Evolutionary conservation across 192 early-diverging fungal genomes (phyloP).

Genomic region (Coemansia sp.): DNA sequence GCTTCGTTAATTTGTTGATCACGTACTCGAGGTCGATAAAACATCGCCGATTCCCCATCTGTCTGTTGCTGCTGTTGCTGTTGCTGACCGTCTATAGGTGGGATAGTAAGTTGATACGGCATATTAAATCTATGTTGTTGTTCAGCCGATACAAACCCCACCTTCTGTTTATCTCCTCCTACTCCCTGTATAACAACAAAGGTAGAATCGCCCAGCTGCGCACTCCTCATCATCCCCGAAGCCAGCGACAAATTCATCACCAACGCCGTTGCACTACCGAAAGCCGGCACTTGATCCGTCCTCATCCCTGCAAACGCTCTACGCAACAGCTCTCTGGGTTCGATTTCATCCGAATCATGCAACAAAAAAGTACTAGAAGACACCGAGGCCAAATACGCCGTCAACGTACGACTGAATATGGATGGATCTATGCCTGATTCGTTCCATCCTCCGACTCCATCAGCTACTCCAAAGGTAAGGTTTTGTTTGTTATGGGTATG

Average conservation of each 20-base stretch:
- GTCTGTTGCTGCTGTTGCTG: background rate
- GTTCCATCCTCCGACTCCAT: conserved; percentile 56
- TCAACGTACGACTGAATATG: conserved; percentile 47
- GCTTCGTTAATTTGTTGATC: background rate
- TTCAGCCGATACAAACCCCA: conserved; percentile 34
- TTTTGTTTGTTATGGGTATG: conserved; percentile 46
- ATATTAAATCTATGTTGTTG: conserved; percentile 56
- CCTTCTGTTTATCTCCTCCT: conserved; percentile 1
- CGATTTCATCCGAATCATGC: conserved; percentile 50
- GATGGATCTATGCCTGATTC: conserved; percentile 53
- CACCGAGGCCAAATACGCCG: conserved; percentile 35
- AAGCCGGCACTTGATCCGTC: conserved; percentile 32
- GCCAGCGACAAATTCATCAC: conserved; percentile 39
- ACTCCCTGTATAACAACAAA: conserved; percentile 30
- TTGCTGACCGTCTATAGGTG: conserved; percentile 19
- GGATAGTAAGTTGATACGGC: conserved; percentile 54
- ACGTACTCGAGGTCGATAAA: conserved; percentile 31
- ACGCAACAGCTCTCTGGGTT: conserved; percentile 47
- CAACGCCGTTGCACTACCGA: conserved; percentile 45
- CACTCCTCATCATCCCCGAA: conserved; percentile 25
- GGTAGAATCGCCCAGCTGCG: conserved; percentile 54
- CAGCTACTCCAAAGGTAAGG: conserved; percentile 46
- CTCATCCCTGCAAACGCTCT: conserved; percentile 49
- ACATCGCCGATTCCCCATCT: conserved; percentile 27
- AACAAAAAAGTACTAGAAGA: conserved; percentile 32